Conservation (phyloP, 176 grass and related monocot genomes). For the Eleusine indica region DNA sequence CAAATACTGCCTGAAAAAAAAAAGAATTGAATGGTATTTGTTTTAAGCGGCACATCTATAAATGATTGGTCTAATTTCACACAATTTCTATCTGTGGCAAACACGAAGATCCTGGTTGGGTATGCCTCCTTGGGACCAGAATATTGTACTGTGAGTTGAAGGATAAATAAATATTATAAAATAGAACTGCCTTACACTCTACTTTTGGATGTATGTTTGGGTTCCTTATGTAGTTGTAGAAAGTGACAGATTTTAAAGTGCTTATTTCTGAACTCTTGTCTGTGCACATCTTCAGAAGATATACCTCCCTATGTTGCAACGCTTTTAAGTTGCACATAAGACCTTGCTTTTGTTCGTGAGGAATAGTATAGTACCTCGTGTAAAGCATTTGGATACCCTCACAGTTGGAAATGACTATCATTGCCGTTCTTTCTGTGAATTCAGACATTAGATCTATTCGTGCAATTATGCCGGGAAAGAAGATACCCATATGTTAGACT, state of each 20-base stretch:
- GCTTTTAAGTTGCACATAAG: conserved; percentile 9
- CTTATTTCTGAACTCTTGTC: conserved; percentile 27
- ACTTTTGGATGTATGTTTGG: conserved; percentile 27
- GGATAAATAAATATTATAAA: neutral
- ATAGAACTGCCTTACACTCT: conserved; percentile 5
- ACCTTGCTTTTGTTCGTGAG: conserved; percentile 35
- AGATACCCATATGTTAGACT: conserved; percentile 89
- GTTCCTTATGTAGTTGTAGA: conserved; percentile 26
- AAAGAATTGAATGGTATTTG: neutral
- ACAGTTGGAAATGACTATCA: conserved; percentile 30
- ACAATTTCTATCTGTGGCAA: neutral
- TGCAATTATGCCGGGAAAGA: conserved; percentile 96
- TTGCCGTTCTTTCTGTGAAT: conserved; percentile 33
- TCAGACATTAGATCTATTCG: conserved; percentile 95
- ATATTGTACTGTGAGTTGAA: conserved; percentile 24
- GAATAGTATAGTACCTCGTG: neutral
- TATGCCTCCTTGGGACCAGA: conserved; percentile 17
- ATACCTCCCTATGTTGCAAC: neutral
- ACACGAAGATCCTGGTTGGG: neutral
- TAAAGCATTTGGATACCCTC: conserved; percentile 26
- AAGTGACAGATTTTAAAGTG: conserved; percentile 14
- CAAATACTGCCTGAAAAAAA: neutral
- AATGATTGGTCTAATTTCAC: neutral
- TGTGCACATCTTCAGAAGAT: conserved; percentile 22
- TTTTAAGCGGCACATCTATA: neutral